Percentiles rank a stretch among this genome's conserved stretches.
phyloP scores from a whole-genome alignment of 2,329 filamentous ascomycete genomes.

The Fusarium goolgardi region DNA sequence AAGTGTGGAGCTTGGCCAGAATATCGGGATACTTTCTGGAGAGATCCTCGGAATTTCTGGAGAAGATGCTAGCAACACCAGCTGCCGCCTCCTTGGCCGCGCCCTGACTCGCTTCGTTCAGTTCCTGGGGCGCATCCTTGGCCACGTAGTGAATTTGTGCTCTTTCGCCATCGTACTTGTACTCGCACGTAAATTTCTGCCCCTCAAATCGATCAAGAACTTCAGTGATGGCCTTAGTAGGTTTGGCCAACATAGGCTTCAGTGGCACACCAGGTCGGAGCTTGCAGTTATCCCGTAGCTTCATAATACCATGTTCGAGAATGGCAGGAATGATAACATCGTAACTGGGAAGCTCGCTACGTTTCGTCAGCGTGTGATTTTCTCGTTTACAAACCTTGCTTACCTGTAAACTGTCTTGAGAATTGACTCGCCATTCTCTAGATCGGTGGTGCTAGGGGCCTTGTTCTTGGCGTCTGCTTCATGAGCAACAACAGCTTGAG shows the following conservation, averaged over 20 bases:
- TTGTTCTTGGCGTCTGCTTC: constrained; percentile 79
- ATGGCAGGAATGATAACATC: constrained; percentile 94
- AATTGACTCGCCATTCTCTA: constrained; percentile 85
- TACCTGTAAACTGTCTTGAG: constrained; percentile 92
- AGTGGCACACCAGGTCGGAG: constrained; percentile 92
- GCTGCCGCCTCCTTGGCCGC: constrained; percentile 73
- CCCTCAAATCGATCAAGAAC: constrained; percentile 96
- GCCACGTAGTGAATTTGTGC: constrained; percentile 99
- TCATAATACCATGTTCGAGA: constrained; percentile 85
- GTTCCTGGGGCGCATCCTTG: constrained; percentile 77
- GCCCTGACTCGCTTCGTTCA: constrained; percentile 69
- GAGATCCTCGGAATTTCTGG: constrained; percentile 94
- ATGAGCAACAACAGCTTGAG: constrained; percentile 88
- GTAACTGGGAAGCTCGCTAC: constrained; percentile 93
- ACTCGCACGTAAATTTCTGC: constrained; percentile 97
- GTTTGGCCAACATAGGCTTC: constrained; percentile 98
- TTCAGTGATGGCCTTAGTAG: constrained; percentile 97
- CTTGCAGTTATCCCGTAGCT: constrained; percentile 86
- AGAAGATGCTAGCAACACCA: constrained; percentile 93
- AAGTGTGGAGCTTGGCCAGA: constrained; percentile 84
- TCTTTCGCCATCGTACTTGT: constrained; percentile 97
- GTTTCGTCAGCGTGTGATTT: constrained; percentile 49
- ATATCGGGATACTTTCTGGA: constrained; percentile 99
- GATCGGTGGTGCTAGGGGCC: constrained; percentile 76
- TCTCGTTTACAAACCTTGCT: constrained; percentile 38